Evolutionary conservation across 768 basidiomycete species (phyloP).

Genomic region (Hydnomerulius pinastri): DNA sequence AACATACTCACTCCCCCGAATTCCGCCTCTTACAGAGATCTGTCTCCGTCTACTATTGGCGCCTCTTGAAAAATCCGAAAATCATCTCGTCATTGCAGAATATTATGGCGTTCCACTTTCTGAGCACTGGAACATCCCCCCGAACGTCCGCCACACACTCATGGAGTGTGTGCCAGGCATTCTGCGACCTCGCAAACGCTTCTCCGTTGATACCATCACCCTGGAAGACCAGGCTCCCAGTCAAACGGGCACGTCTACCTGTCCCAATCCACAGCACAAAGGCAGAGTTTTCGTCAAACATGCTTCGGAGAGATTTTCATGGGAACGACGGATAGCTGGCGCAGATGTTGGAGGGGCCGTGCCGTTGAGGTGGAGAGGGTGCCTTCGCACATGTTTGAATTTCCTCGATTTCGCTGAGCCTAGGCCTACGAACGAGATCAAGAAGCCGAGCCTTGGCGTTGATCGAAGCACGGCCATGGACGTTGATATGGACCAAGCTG

Average conservation of each 20-base stretch:
- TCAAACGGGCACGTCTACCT: slow-evolving; percentile 46
- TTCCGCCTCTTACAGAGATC: slow-evolving; percentile 38
- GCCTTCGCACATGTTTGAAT: slow-evolving; percentile 59
- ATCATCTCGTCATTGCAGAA: slow-evolving; percentile 19
- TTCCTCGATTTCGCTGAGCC: slow-evolving; percentile 45
- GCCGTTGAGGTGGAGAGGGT: slow-evolving; percentile 71
- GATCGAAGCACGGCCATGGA: slow-evolving; percentile 3
- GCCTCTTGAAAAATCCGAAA: slow-evolving; percentile 12
- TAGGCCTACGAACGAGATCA: neutral
- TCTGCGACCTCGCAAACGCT: slow-evolving; percentile 25
- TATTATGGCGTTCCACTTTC: slow-evolving; percentile 34
- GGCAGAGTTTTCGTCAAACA: slow-evolving; percentile 51
- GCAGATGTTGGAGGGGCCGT: slow-evolving; percentile 53
- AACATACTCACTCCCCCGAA: slow-evolving; percentile 17
- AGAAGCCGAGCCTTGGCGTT: neutral
- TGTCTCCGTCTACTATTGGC: slow-evolving; percentile 40
- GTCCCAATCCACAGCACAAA: slow-evolving; percentile 41
- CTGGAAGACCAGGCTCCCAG: slow-evolving; percentile 1
- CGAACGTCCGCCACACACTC: slow-evolving; percentile 26
- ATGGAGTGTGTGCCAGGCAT: slow-evolving; percentile 29
- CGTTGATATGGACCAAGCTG: slow-evolving; percentile 15
- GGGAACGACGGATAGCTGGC: slow-evolving; percentile 59
- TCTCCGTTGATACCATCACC: slow-evolving; percentile 10
- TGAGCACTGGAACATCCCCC: slow-evolving; percentile 27
- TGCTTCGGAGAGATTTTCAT: slow-evolving; percentile 64